Percentiles rank a stretch among this genome's conserved stretches.
Conservation (phyloP, 106 monocot genomes). For the Acanthochlamys bracteata region DNA sequence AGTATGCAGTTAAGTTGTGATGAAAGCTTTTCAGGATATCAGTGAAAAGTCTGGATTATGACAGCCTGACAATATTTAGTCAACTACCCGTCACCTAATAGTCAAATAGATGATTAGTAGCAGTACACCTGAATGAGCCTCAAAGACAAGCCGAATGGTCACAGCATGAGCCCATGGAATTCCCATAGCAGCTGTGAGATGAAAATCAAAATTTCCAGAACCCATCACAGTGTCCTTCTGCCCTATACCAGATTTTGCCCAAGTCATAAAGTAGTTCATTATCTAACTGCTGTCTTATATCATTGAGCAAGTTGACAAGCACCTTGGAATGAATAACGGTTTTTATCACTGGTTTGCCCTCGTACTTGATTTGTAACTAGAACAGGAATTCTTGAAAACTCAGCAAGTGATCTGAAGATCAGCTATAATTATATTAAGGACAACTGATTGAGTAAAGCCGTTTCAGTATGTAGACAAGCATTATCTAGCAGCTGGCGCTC, state of each 20-base stretch:
- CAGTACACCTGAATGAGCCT: slow-evolving; percentile 74
- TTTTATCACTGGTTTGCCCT: slow-evolving; percentile 44
- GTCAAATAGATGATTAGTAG: too few species aligned
- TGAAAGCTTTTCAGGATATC: too few species aligned
- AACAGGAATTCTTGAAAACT: slow-evolving; percentile 81
- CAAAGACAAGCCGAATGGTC: slow-evolving; percentile 76
- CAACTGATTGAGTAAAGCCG: background rate
- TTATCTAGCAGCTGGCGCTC: too few species aligned
- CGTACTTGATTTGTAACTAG: slow-evolving; percentile 94
- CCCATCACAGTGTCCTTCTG: slow-evolving; percentile 12
- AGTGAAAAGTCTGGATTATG: too few species aligned
- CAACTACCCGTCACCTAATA: background rate
- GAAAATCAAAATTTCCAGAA: slow-evolving; percentile 41
- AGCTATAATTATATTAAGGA: background rate
- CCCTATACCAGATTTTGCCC: slow-evolving; percentile 24
- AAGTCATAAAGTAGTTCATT: slow-evolving; percentile 4
- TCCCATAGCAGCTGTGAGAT: slow-evolving; percentile 72
- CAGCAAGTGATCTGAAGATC: slow-evolving; percentile 74
- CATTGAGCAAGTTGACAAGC: background rate
- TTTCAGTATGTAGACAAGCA: background rate
- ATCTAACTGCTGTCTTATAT: background rate
- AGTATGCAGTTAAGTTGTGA: too few species aligned
- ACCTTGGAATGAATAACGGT: slow-evolving; percentile 81
- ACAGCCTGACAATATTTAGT: too few species aligned
- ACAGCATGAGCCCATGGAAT: slow-evolving; percentile 96